These are phyloP conservation scores for Esteya vermicola DNA, from an alignment of 2,329 filamentous ascomycete genomes.

Conservation along the genomic window DNA sequence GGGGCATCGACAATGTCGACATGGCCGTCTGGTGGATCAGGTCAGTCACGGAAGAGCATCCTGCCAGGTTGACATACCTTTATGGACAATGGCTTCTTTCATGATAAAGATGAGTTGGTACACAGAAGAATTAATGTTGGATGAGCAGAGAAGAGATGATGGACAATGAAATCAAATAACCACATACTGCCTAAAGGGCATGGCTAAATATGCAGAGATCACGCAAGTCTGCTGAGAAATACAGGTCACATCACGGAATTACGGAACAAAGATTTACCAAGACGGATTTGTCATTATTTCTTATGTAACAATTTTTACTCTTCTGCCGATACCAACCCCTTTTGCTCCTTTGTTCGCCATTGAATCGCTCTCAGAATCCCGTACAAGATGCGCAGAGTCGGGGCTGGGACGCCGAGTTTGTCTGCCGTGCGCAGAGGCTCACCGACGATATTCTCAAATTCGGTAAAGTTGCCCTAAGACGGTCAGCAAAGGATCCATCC, in stretches of 20 bases:
- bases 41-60: constrained; percentile 31
- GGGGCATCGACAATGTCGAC: constrained; percentile 25
- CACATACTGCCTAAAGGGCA: too few species aligned
- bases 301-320: neutral
- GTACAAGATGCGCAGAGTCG: constrained; percentile 33
- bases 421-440: constrained; percentile 40
- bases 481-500: neutral
- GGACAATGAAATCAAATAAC: too few species aligned
- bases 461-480: constrained; percentile 32
- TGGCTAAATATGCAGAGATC: too few species aligned
- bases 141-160: too few species aligned
- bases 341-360: constrained; percentile 28
- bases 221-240: too few species aligned
- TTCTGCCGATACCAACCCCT: constrained; percentile 23
- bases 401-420: constrained; percentile 30
- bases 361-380: constrained; percentile 32
- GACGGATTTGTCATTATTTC: too few species aligned
- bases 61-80: constrained; percentile 19
- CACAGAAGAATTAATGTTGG: too few species aligned
- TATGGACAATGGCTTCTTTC: constrained; percentile 17
- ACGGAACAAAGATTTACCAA: neutral
- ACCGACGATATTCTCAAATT: constrained; percentile 40
- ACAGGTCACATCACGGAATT: neutral
- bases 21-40: constrained; percentile 13
- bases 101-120: constrained; percentile 8